Percentiles rank a stretch among this genome's conserved stretches.
Conservation (phyloP, 345 rosid genomes). For the Excoecaria cochinchinensis region DNA sequence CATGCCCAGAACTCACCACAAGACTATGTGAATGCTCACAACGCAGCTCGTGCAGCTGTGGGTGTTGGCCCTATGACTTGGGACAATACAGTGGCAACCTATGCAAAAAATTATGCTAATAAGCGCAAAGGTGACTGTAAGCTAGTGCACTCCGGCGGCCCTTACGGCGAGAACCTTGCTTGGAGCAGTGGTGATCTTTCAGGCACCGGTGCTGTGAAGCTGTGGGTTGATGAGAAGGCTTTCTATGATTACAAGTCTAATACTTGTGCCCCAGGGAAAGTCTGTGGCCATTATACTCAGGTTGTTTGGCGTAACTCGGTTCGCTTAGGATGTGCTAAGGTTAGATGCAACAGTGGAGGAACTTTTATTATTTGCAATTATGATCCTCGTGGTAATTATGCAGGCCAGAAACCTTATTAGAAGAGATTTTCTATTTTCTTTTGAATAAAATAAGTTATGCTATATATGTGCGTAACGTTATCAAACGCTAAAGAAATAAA, state of each 20-base stretch:
- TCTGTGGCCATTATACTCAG: constrained; percentile 66
- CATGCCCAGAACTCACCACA: constrained; percentile 25
- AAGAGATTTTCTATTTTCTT: too few relatives aligned
- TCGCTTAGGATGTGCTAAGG: constrained; percentile 66
- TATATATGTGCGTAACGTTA: too few relatives aligned
- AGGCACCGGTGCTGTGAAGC: constrained; percentile 36
- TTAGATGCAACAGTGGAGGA: constrained; percentile 53
- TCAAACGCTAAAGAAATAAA: too few relatives aligned
- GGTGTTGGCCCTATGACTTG: constrained; percentile 6
- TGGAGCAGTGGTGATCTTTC: neutral
- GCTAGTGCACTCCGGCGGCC: neutral
- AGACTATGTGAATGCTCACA: constrained; percentile 22
- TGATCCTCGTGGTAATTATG: constrained; percentile 54
- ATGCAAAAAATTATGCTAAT: neutral
- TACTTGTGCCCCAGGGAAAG: constrained; percentile 39
- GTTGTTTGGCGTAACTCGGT: constrained; percentile 59
- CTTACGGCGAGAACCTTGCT: neutral
- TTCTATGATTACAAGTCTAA: constrained; percentile 49
- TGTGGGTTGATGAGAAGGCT: constrained; percentile 58
- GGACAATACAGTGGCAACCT: constrained; percentile 1
- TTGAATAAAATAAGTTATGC: too few relatives aligned
- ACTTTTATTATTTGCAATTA: constrained; percentile 59
- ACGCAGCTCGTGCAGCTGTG: constrained; percentile 1
- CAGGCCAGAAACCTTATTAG: constrained; percentile 45
- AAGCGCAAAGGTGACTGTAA: neutral